These are phyloP conservation scores for Neospermospora avenae DNA, from an alignment of 2,329 filamentous ascomycete genomes.

Conservation along the genomic window DNA sequence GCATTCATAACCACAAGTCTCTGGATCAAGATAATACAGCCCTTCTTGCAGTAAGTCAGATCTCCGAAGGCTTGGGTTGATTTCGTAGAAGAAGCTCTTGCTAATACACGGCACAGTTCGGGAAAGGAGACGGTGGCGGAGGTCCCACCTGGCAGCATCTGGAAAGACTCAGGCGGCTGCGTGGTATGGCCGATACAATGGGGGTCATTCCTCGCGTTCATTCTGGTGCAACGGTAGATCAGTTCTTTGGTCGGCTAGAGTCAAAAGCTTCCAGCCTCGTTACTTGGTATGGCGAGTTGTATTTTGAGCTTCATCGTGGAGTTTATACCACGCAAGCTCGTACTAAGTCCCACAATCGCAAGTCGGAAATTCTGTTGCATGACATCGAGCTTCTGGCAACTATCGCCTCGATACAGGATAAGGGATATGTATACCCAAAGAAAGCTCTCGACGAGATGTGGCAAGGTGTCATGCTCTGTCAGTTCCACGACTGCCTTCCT, in stretches of 20 bases:
- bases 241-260: slow-evolving; percentile 86
- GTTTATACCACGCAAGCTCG: slow-evolving; percentile 97
- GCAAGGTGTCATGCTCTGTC: slow-evolving; percentile 87
- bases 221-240: slow-evolving; percentile 85
- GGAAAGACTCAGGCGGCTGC: slow-evolving; percentile 89
- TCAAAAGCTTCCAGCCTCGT: slow-evolving; percentile 69
- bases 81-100: background rate
- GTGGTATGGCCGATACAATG: slow-evolving; percentile 83
- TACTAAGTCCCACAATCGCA: slow-evolving; percentile 93
- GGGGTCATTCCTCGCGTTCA: slow-evolving; percentile 82
- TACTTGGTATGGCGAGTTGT: slow-evolving; percentile 97
- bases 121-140: slow-evolving; percentile 93
- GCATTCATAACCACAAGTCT: slow-evolving; percentile 88
- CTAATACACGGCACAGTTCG: slow-evolving; percentile 50
- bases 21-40: slow-evolving; percentile 90
- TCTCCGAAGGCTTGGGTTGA: background rate
- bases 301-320: slow-evolving; percentile 95
- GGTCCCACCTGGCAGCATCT: slow-evolving; percentile 92
- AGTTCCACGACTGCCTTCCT: slow-evolving; percentile 96
- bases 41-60: slow-evolving; percentile 58
- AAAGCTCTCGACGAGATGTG: slow-evolving; percentile 93
- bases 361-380: slow-evolving; percentile 77
- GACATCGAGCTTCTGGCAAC: slow-evolving; percentile 88
- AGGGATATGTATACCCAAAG: slow-evolving; percentile 85
- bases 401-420: slow-evolving; percentile 66